Percentiles rank a stretch among this genome's conserved stretches.
Evolutionary conservation across 2,329 filamentous ascomycete genomes (phyloP).

Genomic region (Cadophora gregata): DNA sequence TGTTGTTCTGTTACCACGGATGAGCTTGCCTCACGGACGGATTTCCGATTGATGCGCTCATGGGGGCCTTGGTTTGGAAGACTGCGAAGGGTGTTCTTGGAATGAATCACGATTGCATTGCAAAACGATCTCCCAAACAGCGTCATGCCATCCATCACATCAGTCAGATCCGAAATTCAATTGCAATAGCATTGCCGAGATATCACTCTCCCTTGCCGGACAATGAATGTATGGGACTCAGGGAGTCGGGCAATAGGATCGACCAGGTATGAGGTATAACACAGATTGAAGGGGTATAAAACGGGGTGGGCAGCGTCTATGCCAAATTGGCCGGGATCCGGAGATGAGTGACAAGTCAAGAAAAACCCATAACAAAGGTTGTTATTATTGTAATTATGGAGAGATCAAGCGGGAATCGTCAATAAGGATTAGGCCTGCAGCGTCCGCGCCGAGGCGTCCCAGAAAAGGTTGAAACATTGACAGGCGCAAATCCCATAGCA

Average conservation of each 20-base stretch:
- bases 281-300: slow-evolving; percentile 16
- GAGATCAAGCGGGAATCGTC: not conserved
- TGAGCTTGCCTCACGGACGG: not conserved
- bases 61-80: slow-evolving; percentile 2
- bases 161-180: slow-evolving; percentile 6
- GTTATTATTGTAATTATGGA: slow-evolving; percentile 10
- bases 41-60: slow-evolving; percentile 12
- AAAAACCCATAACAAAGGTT: not conserved
- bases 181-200: slow-evolving; percentile 12
- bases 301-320: not conserved
- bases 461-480: slow-evolving; percentile 20
- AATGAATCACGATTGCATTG: slow-evolving; percentile 8
- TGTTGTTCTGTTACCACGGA: slow-evolving; percentile 12
- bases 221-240: slow-evolving; percentile 1
- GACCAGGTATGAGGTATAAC: slow-evolving; percentile 10
- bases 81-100: slow-evolving; percentile 3
- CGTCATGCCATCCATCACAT: slow-evolving; percentile 7
- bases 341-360: not conserved
- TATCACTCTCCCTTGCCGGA: not conserved
- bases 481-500: slow-evolving; percentile 19
- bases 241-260: slow-evolving; percentile 3
- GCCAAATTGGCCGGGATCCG: not conserved
- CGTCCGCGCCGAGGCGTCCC: slow-evolving; percentile 7
- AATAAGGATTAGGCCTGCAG: slow-evolving; percentile 2
- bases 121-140: slow-evolving; percentile 15